Evolutionary conservation across 1,284 basidiomycete species (phyloP).

Genomic region (Ceratobasidium sp.): DNA sequence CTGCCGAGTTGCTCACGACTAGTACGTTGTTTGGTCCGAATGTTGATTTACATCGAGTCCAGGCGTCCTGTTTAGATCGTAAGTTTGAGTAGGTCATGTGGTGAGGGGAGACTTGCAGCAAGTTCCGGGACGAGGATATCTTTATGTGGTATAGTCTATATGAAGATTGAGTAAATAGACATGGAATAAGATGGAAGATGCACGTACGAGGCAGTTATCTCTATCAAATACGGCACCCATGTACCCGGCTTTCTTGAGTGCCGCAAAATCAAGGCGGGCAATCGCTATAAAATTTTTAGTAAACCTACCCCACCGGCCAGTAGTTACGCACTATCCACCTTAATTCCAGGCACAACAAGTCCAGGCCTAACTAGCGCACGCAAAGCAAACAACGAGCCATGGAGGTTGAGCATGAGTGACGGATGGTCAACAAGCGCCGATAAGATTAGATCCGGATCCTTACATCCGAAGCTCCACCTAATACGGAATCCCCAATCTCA

Average conservation of each 20-base stretch:
- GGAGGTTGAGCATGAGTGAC: constrained; percentile 65
- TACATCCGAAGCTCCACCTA: background rate
- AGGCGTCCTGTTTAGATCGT: constrained; percentile 69
- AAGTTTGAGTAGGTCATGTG: constrained; percentile 5
- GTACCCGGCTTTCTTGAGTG: constrained; percentile 81
- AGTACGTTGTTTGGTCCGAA: constrained; percentile 87
- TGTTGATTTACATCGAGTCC: constrained; percentile 76
- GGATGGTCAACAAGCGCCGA: background rate
- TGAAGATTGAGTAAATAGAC: background rate
- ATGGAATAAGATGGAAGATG: background rate
- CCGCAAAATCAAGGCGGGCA: constrained; percentile 86
- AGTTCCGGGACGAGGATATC: constrained; percentile 82
- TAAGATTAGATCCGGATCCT: constrained; percentile 9
- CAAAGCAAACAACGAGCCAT: constrained; percentile 81
- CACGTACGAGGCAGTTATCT: constrained; percentile 91
- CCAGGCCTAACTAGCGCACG: constrained; percentile 80
- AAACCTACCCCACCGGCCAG: background rate
- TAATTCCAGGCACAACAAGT: constrained; percentile 77
- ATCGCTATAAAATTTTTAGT: constrained; percentile 71
- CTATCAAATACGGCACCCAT: constrained; percentile 94
- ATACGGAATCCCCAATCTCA: background rate
- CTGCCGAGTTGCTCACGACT: constrained; percentile 95
- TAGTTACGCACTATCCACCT: constrained; percentile 73
- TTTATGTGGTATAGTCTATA: constrained; percentile 79
- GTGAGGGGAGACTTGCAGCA: constrained; percentile 61